phyloP scores from a whole-genome alignment of 2,329 filamentous ascomycete genomes.

The Xylariaceae sp. region DNA sequence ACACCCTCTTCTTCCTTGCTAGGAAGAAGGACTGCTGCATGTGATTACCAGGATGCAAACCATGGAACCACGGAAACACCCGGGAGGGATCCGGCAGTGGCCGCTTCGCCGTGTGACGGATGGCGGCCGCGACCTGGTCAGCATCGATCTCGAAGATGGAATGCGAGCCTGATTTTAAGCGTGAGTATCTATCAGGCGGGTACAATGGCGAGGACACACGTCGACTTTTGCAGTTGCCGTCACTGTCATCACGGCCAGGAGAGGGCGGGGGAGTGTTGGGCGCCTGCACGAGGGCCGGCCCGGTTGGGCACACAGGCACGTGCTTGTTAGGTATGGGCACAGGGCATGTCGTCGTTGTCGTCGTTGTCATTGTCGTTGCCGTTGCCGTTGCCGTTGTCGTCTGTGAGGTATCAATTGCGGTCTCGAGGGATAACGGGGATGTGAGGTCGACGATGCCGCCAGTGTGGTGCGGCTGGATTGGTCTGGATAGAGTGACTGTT shows the following conservation, averaged over 20 bases:
- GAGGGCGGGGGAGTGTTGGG: constrained; percentile 61
- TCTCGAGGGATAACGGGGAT: constrained; percentile 39
- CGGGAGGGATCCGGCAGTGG: constrained; percentile 77
- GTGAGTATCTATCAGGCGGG: constrained; percentile 61
- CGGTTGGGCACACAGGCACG: constrained; percentile 80
- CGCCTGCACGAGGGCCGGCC: constrained; percentile 53
- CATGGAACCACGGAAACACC: constrained; percentile 96
- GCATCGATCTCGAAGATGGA: constrained; percentile 69
- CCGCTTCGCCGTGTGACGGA: constrained; percentile 72
- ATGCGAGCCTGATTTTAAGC: constrained; percentile 47
- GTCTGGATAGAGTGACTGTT: constrained; percentile 49
- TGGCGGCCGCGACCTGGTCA: constrained; percentile 60
- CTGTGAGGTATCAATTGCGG: constrained; percentile 32
- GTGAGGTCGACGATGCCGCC: constrained; percentile 38
- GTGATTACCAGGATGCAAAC: constrained; percentile 80
- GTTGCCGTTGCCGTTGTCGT: constrained; percentile 23
- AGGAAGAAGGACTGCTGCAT: constrained; percentile 88
- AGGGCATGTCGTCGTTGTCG: constrained; percentile 28
- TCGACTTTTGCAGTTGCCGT: constrained; percentile 40
- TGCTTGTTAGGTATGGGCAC: constrained; percentile 76
- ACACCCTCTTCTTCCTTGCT: constrained; percentile 64
- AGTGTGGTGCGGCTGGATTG: constrained; percentile 41
- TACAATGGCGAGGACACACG: constrained; percentile 58
- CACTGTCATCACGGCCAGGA: constrained; percentile 49
- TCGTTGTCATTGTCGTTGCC: not conserved